Conservation (phyloP, 305 asterid species). For the Fraxinus velutina region DNA sequence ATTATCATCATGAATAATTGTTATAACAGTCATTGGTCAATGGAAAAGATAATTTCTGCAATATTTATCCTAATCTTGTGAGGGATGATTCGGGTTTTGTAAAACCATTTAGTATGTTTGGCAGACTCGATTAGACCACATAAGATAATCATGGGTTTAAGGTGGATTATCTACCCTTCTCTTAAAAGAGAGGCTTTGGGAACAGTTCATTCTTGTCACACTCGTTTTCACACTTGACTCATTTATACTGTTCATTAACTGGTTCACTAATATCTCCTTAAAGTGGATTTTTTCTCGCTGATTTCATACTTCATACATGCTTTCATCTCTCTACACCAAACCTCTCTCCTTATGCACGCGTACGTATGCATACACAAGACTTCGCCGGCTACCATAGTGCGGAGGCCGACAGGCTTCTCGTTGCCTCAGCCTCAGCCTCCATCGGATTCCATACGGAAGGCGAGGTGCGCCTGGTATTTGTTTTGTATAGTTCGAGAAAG, state of each 20-base stretch:
- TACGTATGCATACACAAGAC: not conserved
- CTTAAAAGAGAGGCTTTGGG: too few species aligned
- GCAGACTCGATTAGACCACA: not conserved
- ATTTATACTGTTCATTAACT: too few species aligned
- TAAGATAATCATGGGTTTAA: not conserved
- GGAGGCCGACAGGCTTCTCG: not conserved
- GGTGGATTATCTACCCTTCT: too few species aligned
- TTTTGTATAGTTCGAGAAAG: not conserved
- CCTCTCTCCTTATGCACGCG: not conserved
- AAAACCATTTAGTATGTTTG: not conserved
- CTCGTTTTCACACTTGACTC: too few species aligned
- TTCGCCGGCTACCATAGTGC: not conserved
- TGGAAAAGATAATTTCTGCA: not conserved
- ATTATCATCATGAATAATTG: constrained; percentile 55
- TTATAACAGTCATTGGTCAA: not conserved
- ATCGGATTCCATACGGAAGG: not conserved
- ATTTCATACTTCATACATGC: not conserved
- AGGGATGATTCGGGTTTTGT: not conserved
- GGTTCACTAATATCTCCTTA: too few species aligned
- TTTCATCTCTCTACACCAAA: not conserved
- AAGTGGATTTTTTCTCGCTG: not conserved
- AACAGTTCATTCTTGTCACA: too few species aligned
- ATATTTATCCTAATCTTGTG: not conserved
- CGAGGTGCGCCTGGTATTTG: not conserved
- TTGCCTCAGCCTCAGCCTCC: not conserved